Percentiles rank a stretch among this genome's conserved stretches.
Conservation (phyloP, 2,329 filamentous ascomycete species). For the Myriosclerotinia curreyana region DNA sequence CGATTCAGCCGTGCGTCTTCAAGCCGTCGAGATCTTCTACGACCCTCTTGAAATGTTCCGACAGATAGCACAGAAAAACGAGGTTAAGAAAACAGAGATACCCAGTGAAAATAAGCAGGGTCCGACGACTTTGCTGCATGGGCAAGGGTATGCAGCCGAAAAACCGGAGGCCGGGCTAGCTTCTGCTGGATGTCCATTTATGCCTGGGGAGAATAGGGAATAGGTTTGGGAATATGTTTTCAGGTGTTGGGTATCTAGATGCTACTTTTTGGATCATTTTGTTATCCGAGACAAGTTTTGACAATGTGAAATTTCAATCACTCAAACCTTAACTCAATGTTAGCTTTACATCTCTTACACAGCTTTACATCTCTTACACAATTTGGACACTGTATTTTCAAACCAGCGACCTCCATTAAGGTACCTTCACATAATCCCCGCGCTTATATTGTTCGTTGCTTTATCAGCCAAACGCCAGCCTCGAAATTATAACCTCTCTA, state of each 20-base stretch:
- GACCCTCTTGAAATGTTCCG: constrained; percentile 66
- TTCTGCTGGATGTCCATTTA: constrained; percentile 16
- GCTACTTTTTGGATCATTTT: not conserved
- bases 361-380: too few relatives aligned
- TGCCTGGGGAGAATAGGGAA: constrained; percentile 9
- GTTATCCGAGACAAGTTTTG: not conserved
- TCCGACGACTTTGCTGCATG: constrained; percentile 26
- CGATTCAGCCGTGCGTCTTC: constrained; percentile 57
- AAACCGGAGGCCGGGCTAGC: not conserved
- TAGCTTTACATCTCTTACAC: constrained; percentile 1
- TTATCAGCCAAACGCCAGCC: not conserved
- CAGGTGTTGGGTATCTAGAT: not conserved
- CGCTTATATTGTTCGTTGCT: too few relatives aligned
- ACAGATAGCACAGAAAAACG: constrained; percentile 54
- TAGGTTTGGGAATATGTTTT: not conserved
- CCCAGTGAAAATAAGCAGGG: constrained; percentile 20
- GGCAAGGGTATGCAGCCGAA: constrained; percentile 19
- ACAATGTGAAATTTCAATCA: not conserved
- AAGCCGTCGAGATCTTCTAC: constrained; percentile 61
- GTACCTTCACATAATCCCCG: too few relatives aligned
- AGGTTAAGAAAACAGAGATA: constrained; percentile 23
- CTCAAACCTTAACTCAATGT: not conserved
- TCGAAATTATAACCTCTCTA: not conserved
- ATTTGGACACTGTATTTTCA: too few relatives aligned
- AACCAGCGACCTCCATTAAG: too few relatives aligned